Evolutionary conservation across 768 basidiomycete species (phyloP).

Genomic region (Thelephora aurantiotincta): DNA sequence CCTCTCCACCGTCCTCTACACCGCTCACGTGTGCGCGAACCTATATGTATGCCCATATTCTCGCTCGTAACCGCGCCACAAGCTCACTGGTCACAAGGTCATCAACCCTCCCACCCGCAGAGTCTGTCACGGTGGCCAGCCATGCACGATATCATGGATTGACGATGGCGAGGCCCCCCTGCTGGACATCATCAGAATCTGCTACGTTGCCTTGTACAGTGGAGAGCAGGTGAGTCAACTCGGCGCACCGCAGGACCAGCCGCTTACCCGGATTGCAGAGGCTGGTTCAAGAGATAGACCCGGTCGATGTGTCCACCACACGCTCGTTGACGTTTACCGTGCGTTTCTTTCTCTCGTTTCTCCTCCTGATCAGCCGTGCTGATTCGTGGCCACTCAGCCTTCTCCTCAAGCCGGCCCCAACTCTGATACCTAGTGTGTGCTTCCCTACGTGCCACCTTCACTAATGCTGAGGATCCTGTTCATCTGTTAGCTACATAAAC

Average conservation of each 20-base stretch:
- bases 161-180: slow-evolving; percentile 47
- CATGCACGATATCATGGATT: slow-evolving; percentile 44
- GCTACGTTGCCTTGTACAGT: slow-evolving; percentile 42
- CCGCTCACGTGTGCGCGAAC: slow-evolving; percentile 18
- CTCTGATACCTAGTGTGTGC: slow-evolving; percentile 41
- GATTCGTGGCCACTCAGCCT: slow-evolving; percentile 24
- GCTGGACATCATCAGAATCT: slow-evolving; percentile 33
- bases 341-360: slow-evolving; percentile 8
- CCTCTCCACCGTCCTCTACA: no score
- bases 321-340: slow-evolving; percentile 27
- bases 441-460: neutral
- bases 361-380: neutral
- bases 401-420: slow-evolving; percentile 40
- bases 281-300: slow-evolving; percentile 41
- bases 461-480: slow-evolving; percentile 1
- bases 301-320: slow-evolving; percentile 16
- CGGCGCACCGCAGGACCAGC: neutral
- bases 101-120: slow-evolving; percentile 27
- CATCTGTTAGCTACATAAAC: slow-evolving; percentile 39
- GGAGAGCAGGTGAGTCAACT: slow-evolving; percentile 32
- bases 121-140: slow-evolving; percentile 36
- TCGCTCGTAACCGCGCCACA: neutral
- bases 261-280: slow-evolving; percentile 19
- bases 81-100: slow-evolving; percentile 21
- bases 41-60: slow-evolving; percentile 23